Percentiles rank a stretch among this genome's conserved stretches.
phyloP scores from a whole-genome alignment of 129 eudicot genomes.

The Erigeron canadensis region DNA sequence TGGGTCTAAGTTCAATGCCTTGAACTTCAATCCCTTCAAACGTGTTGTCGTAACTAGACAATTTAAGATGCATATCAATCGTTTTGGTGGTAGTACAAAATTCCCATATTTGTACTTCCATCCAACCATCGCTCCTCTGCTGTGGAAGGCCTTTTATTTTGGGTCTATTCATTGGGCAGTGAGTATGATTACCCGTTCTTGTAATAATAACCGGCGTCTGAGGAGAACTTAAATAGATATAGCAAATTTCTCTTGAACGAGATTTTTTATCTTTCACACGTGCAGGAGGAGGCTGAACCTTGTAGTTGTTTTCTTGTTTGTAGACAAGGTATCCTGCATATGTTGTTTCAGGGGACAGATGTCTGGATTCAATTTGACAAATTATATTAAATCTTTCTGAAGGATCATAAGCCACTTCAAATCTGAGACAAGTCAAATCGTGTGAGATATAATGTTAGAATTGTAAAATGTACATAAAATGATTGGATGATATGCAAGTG shows the following conservation, averaged over 20 bases:
- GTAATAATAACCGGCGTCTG: not conserved
- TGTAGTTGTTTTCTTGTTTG: not conserved
- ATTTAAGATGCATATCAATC: not conserved
- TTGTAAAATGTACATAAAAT: not conserved
- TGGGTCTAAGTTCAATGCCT: not conserved
- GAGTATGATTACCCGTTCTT: not conserved
- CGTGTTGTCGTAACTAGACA: not conserved
- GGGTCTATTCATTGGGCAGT: not conserved
- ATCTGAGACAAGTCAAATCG: not conserved
- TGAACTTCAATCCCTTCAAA: not conserved
- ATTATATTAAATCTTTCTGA: not conserved
- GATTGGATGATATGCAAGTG: not conserved
- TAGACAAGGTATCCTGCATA: not conserved
- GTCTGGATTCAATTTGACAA: not conserved
- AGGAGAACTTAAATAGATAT: not conserved
- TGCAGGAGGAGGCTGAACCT: not conserved
- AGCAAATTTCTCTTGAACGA: not conserved
- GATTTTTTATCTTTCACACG: not conserved
- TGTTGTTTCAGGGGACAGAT: not conserved
- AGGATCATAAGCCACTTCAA: not conserved
- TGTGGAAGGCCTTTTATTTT: not conserved
- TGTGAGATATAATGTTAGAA: not conserved
- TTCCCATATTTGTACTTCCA: not conserved
- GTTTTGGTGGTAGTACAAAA: not conserved
- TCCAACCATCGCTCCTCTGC: not conserved